Evolutionary conservation across 2,329 filamentous ascomycete genomes (phyloP), one percentile per base, ranked within the genome.

Genomic region (Graphilbum sp.): DNA sequence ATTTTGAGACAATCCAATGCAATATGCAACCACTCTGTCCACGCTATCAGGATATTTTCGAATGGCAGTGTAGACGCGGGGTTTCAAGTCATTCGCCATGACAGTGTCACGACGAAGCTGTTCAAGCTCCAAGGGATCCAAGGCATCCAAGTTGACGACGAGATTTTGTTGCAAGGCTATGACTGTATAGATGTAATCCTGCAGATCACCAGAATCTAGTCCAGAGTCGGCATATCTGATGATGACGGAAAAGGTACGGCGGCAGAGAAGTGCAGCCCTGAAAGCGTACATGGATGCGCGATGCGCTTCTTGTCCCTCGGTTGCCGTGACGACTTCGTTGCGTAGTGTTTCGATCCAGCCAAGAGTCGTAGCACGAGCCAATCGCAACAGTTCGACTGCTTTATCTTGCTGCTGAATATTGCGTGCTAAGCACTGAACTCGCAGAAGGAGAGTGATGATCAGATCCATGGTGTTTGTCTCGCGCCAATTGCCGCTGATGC

Each of bases 391-490:
- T 0, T 36, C 16, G 0, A 49, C 17, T 2, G 56, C 54, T 1
- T 33, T 42, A 10, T 39, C 2, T 32, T 34, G 7, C 43, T 38
- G 35, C 2, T 40, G 20, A 34, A 25, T 5, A 43, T 34, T 34
- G 3, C 42, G 30, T 13, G 41, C 47, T 24, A 52, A 46, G 18
- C 35, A 45, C 37, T 47, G 60, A 1, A 52, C 46, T 2, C 68
- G 62, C 1, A 72, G 48, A 0, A 58, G 47, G 0, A 80, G 45
- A 0, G 61, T 67, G 5, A 78, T 59, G 2, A 79, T 38, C 0
- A 66, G 59, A 5, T 72, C 64, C 72, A 81, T 78, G 13, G 62
- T 60, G 37, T 69, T 52, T 0, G 54, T 57, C 43, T 81, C 75
- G 0, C 73, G 61, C 67, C 72, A 78, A 33, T 72, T 80, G 0